These are phyloP conservation scores for Fusarium siculi DNA, from an alignment of 2,329 filamentous ascomycete genomes.

Conservation along the genomic window DNA sequence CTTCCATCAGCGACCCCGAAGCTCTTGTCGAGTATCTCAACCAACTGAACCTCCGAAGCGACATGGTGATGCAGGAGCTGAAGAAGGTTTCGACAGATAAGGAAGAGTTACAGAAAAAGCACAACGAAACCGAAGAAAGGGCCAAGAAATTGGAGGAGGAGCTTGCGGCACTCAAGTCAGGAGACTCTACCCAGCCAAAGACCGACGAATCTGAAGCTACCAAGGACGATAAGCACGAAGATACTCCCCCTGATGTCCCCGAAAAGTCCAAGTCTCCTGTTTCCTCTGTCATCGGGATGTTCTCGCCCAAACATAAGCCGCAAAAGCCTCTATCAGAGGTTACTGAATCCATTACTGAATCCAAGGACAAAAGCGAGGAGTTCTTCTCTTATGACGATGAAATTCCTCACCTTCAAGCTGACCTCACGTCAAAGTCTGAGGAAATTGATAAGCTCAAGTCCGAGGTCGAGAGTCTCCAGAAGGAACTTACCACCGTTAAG, in stretches of 20 bases:
- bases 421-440: slow-evolving; percentile 74
- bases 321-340: slow-evolving; percentile 45
- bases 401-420: slow-evolving; percentile 80
- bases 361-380: slow-evolving; percentile 66
- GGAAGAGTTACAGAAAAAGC: slow-evolving; percentile 81
- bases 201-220: slow-evolving; percentile 47
- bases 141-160: slow-evolving; percentile 72
- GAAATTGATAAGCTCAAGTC: slow-evolving; percentile 77
- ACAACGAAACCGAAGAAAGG: slow-evolving; percentile 74
- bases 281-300: slow-evolving; percentile 59
- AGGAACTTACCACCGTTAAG: slow-evolving; percentile 76
- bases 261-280: slow-evolving; percentile 58
- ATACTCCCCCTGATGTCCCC: slow-evolving; percentile 35
- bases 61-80: slow-evolving; percentile 94
- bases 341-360: slow-evolving; percentile 32
- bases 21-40: slow-evolving; percentile 90
- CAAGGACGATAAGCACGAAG: slow-evolving; percentile 44
- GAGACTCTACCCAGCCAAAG: slow-evolving; percentile 41
- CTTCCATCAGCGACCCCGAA: slow-evolving; percentile 85
- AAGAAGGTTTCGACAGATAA: slow-evolving; percentile 87
- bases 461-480: slow-evolving; percentile 74
- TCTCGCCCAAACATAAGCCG: slow-evolving; percentile 59
- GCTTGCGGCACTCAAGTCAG: slow-evolving; percentile 60
- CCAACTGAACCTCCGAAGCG: slow-evolving; percentile 84
- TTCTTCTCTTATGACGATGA: slow-evolving; percentile 95